Evolutionary conservation across 2,329 filamentous ascomycete genomes (phyloP).

Genomic region (Verticillium tricorpus): DNA sequence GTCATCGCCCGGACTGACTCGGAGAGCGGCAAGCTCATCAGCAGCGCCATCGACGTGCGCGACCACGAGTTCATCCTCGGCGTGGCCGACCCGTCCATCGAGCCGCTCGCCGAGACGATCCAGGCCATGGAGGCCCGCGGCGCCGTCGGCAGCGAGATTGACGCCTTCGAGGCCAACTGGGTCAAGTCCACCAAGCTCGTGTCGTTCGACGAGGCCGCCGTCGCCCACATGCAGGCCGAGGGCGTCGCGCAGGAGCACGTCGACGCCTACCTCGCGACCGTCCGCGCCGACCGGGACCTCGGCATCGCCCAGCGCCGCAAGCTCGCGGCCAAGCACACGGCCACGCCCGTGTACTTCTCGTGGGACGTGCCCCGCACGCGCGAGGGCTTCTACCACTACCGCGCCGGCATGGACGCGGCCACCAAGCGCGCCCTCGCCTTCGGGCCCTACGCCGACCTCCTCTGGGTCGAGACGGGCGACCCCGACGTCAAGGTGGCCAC

Average conservation of each 20-base stretch:
- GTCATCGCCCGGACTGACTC: slow-evolving; percentile 94
- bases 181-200: slow-evolving; percentile 80
- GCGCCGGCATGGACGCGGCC: slow-evolving; percentile 75
- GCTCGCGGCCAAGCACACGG: slow-evolving; percentile 62
- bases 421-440: slow-evolving; percentile 93
- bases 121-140: slow-evolving; percentile 85
- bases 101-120: slow-evolving; percentile 81
- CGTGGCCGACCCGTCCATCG: slow-evolving; percentile 66
- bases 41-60: slow-evolving; percentile 84
- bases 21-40: slow-evolving; percentile 86
- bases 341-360: slow-evolving; percentile 66
- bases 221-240: slow-evolving; percentile 65
- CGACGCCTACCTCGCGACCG: slow-evolving; percentile 60
- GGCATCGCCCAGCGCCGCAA: slow-evolving; percentile 73
- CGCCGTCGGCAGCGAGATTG: slow-evolving; percentile 73
- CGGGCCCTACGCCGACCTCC: slow-evolving; percentile 85
- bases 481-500: slow-evolving; percentile 75
- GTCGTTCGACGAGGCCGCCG: slow-evolving; percentile 87
- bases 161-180: slow-evolving; percentile 82
- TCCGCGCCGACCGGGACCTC: slow-evolving; percentile 62
- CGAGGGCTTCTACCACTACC: slow-evolving; percentile 91
- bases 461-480: slow-evolving; percentile 96
- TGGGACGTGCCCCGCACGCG: slow-evolving; percentile 91
- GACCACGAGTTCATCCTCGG: slow-evolving; percentile 98
- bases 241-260: slow-evolving; percentile 61